These are phyloP conservation scores for Mucor sp. DNA, from an alignment of 371 early-diverging fungal genomes.

Conservation along the genomic window DNA sequence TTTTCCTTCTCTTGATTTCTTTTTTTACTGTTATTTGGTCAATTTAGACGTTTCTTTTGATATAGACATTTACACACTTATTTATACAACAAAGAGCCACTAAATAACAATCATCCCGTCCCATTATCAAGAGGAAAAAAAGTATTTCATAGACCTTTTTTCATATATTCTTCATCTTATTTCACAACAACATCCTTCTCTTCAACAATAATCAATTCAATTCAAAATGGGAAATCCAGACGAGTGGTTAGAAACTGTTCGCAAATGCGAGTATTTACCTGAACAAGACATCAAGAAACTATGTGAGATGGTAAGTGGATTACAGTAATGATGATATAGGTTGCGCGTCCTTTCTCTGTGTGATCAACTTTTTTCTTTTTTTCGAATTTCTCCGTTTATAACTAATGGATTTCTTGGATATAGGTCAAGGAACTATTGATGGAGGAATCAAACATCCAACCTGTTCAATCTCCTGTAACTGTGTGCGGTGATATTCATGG, in stretches of 20 bases:
- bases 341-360: background rate
- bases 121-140: background rate
- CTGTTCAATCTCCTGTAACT: slow-evolving; percentile 95
- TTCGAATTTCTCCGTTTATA: background rate
- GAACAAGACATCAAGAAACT: slow-evolving; percentile 95
- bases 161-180: background rate
- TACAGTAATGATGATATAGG: background rate
- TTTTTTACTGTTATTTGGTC: background rate
- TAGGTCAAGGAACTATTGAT: slow-evolving; percentile 95
- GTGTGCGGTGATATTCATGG: slow-evolving; percentile 99
- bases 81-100: background rate
- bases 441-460: slow-evolving; percentile 96
- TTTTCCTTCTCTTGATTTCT: background rate
- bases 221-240: slow-evolving; percentile 65
- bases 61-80: background rate
- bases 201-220: background rate
- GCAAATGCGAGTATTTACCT: slow-evolving; percentile 88
- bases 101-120: background rate
- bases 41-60: background rate
- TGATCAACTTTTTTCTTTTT: background rate
- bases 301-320: slow-evolving; percentile 79
- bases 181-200: background rate
- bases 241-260: slow-evolving; percentile 55
- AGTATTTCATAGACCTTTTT: background rate
- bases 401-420: background rate